Conservation (phyloP, 768 basidiomycete genomes). For the Terana coerulea region DNA sequence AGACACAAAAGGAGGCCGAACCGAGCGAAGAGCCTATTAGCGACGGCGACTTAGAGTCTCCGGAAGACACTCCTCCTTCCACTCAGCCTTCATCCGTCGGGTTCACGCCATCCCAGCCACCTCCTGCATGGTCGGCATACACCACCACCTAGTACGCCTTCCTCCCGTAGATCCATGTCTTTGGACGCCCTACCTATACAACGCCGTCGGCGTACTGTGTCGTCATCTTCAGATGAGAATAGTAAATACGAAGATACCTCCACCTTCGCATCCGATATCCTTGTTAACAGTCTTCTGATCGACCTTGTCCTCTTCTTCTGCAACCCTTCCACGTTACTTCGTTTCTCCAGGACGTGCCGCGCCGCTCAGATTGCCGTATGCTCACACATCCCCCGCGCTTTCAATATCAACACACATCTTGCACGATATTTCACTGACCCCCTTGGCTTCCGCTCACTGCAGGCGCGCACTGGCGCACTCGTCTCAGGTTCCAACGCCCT, state of each 20-base stretch:
- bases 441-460: conserved; percentile 40
- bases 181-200: neutral
- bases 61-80: neutral
- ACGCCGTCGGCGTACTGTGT: neutral
- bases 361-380: conserved; percentile 13
- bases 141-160: neutral
- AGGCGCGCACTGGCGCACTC: conserved; percentile 38
- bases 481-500: conserved; percentile 53
- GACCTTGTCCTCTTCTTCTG: conserved; percentile 12
- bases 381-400: conserved; percentile 26
- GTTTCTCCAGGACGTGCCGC: conserved; percentile 18
- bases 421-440: conserved; percentile 33
- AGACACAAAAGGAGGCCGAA: neutral
- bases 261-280: neutral
- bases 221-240: neutral
- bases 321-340: conserved; percentile 10
- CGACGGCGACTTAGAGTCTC: neutral
- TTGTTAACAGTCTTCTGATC: conserved; percentile 10
- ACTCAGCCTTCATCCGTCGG: too few relatives aligned
- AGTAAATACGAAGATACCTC: neutral
- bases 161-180: neutral
- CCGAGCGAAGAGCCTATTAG: neutral
- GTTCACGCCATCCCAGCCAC: too few relatives aligned
- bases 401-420: conserved; percentile 35
- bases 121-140: neutral